A percentile compares a stretch with the other conserved stretches of the same genome.
phyloP scores from a whole-genome alignment of 345 rosid species.

The Murraya paniculata region DNA sequence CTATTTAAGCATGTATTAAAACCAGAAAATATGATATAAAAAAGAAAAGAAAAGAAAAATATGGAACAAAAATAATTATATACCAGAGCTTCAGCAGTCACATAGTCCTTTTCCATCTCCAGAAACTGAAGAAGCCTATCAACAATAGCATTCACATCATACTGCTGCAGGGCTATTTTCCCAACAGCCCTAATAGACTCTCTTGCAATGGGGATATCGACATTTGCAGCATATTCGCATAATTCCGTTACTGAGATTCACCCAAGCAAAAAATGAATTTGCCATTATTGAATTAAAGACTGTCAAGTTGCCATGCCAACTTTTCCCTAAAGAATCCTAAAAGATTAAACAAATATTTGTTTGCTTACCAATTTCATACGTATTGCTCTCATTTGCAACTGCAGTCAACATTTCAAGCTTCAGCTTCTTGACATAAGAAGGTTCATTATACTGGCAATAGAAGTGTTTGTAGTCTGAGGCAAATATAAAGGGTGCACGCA shows the following conservation, averaged over 20 bases:
- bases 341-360: slow-evolving; percentile 14
- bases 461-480: slow-evolving; percentile 91
- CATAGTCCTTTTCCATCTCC: slow-evolving; percentile 99
- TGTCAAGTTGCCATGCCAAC: slow-evolving; percentile 12
- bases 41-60: too few relatives aligned
- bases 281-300: slow-evolving; percentile 9
- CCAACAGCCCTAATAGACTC: slow-evolving; percentile 99
- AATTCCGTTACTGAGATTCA: slow-evolving; percentile 81
- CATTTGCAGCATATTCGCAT: slow-evolving; percentile 99
- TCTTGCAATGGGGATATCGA: slow-evolving; percentile 90
- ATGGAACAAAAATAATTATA: slow-evolving; percentile 10
- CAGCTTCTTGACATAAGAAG: slow-evolving; percentile 92
- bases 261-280: slow-evolving; percentile 19
- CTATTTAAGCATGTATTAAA: neutral
- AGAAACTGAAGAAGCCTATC: slow-evolving; percentile 99
- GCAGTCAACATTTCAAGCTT: slow-evolving; percentile 99
- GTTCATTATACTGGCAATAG: slow-evolving; percentile 97
- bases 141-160: slow-evolving; percentile 98
- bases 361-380: slow-evolving; percentile 94
- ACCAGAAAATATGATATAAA: too few relatives aligned
- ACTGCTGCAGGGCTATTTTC: slow-evolving; percentile 96
- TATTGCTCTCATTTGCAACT: slow-evolving; percentile 95
- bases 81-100: slow-evolving; percentile 98
- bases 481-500: slow-evolving; percentile 94
- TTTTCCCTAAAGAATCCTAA: neutral